phyloP scores from a whole-genome alignment of 2,329 filamentous ascomycete genomes.

The Davidsoniella eucalypti region DNA sequence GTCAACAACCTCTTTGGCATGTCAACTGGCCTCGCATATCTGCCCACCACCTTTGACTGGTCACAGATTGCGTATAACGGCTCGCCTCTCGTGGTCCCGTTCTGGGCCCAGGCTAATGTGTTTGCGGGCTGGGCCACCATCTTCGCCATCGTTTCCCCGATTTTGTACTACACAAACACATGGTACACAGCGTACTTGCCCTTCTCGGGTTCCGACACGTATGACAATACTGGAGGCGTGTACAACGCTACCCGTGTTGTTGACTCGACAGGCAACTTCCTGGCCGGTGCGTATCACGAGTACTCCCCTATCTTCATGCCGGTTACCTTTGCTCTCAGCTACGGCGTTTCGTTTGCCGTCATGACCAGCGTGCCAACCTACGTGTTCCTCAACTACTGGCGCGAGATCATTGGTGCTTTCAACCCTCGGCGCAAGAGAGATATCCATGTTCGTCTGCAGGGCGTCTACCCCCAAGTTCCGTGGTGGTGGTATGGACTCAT shows the following conservation, averaged over 20 bases:
- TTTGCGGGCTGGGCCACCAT: constrained; percentile 32
- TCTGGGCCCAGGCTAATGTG: constrained; percentile 40
- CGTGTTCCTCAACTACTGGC: constrained; percentile 33
- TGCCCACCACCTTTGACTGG: constrained; percentile 44
- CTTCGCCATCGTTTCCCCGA: constrained; percentile 38
- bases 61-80: constrained; percentile 30
- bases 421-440: constrained; percentile 22
- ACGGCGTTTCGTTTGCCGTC: constrained; percentile 40
- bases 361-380: constrained; percentile 36
- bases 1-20: constrained; percentile 46
- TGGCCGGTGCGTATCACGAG: constrained; percentile 40
- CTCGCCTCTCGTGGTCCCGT: constrained; percentile 33
- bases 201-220: constrained; percentile 35
- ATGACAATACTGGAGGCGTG: constrained; percentile 43
- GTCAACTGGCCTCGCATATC: constrained; percentile 37
- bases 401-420: constrained; percentile 25
- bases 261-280: constrained; percentile 35
- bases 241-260: constrained; percentile 47
- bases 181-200: constrained; percentile 45
- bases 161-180: constrained; percentile 38
- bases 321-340: constrained; percentile 36
- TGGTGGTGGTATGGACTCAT: constrained; percentile 38
- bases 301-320: constrained; percentile 41
- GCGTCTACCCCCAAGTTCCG: constrained; percentile 36
- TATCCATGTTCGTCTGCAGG: constrained; percentile 37